Evolutionary conservation across 2,329 filamentous ascomycete species (phyloP), one percentile per base, ranked within the genome.

Genomic region (Aspergillus calidoustus): DNA sequence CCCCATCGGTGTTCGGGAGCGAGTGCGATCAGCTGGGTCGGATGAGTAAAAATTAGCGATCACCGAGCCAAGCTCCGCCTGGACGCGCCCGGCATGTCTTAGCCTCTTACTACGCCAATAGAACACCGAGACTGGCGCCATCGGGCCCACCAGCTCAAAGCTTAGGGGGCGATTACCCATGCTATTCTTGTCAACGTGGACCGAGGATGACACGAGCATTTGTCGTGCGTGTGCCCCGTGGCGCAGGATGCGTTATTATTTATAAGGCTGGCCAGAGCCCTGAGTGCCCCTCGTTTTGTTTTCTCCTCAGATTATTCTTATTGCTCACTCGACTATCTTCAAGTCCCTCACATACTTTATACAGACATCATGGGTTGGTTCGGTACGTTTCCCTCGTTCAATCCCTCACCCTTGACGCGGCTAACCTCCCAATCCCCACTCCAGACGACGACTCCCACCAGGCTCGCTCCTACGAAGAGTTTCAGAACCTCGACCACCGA

Each of bases 401-500:
- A 9, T 31, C 13, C 19, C 5, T 17, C 22, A 13, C 7, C 30
- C 4, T 30, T 15, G 5, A 15, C 28, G 3, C 9, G 13, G 17
- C 34, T 38, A 50, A 50, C 52, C 22, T 3, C 13, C 6, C 3
- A 7, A 34, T 5, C 7, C 4, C 4, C 6, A 7, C 28, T 17
- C 7, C 4, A 66, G 63, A 59, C 48, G 1, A 51, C 59, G 60
- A 60, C 57, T n/a, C 31, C 8, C 49, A 65, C 25, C 54, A 65
- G 59, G 43, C 57, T 38, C 61, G 63, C 50, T 22, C 38, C 62
- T 43, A 61, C 30, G 22, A 60, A 22, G 22, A 61, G 48, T 56
- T 61, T 49, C 25, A 59, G 8, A 56, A 47, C 58, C 55, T 49
- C 66, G 66, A 72, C 60, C 76, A 80, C 41, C 23, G 55, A 19